Evolutionary conservation across 83 land plant genomes (phyloP), one percentile per base, ranked within the genome.

Genomic region (Diphasiastrum complanatum): DNA sequence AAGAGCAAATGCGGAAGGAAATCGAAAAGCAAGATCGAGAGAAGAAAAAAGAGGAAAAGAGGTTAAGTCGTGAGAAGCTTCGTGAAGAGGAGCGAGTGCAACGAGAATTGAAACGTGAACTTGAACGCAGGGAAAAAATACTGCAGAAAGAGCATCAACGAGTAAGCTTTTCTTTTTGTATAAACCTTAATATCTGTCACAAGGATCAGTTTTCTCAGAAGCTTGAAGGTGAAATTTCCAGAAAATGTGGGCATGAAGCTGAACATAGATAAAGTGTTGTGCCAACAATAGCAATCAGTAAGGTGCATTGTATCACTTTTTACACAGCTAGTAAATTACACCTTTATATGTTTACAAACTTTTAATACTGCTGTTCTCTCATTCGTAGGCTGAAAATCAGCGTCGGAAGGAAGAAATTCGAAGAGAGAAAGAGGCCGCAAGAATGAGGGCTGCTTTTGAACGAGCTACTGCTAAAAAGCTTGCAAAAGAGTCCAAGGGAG

Each of bases 1-100:
- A 65, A 24, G 68, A 65, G 32, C 68, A 65, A 53, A 26, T 43
- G 47, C 25, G 57, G 34, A 63, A 63, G 53, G 66, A 63, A 6
- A 2, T 80, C 72, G 87, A 88, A 67, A 85, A 53, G 55, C 83
- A 73, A 45, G 83, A 87, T 25, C 83, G 83, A 45, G 90, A 88
- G 66, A 82, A 74, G 52, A 40, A 55, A 19, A 65, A 36, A 38
- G 68, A 65, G 49, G 38, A 36, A 6, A 61, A 65, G 24, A 51
- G 40, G 63, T 33, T 36, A 12, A 20, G 24, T 4, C 63, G 68
- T 28, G 68, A 65, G 19, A 33, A 27, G 33, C 41, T 30, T 16
- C 40, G 60, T 29, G 60, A 65, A 18, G 60, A 65, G 45, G 68
- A 65, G 26, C 68, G 68, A 11, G 11, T 65, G 14, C 62, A 55